Evolutionary conservation across 2,329 filamentous ascomycete genomes (phyloP).

Genomic region (Emmonsia crescens): DNA sequence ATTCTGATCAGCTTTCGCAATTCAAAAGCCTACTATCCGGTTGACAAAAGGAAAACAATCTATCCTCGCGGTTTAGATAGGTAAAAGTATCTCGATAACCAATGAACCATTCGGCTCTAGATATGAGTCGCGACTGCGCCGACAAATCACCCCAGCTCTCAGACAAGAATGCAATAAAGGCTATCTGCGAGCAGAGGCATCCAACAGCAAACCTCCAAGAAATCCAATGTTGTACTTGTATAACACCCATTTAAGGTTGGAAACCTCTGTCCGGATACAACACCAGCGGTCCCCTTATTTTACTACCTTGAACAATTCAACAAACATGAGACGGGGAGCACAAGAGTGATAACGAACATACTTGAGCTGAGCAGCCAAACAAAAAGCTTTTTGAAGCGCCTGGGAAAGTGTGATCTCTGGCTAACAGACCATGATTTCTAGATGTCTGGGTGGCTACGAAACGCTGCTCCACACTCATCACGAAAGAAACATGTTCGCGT

Average conservation of each 20-base stretch:
- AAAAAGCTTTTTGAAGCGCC: background rate
- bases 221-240: background rate
- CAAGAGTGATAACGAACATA: background rate
- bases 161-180: background rate
- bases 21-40: background rate
- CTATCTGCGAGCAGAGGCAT: background rate
- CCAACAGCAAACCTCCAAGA: background rate
- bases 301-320: background rate
- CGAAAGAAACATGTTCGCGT: background rate
- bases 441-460: background rate
- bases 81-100: background rate
- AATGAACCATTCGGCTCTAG: background rate
- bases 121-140: background rate
- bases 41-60: background rate
- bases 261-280: background rate
- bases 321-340: background rate
- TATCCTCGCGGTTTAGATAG: background rate
- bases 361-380: background rate
- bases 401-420: background rate
- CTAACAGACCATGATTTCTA: background rate
- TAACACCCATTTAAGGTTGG: background rate
- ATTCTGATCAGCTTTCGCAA: background rate
- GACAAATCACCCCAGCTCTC: background rate
- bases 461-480: background rate
- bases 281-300: constrained; percentile 1